These are phyloP conservation scores for Closterium sp. DNA, from an alignment of 139 green algal genomes.

Conservation along the genomic window DNA sequence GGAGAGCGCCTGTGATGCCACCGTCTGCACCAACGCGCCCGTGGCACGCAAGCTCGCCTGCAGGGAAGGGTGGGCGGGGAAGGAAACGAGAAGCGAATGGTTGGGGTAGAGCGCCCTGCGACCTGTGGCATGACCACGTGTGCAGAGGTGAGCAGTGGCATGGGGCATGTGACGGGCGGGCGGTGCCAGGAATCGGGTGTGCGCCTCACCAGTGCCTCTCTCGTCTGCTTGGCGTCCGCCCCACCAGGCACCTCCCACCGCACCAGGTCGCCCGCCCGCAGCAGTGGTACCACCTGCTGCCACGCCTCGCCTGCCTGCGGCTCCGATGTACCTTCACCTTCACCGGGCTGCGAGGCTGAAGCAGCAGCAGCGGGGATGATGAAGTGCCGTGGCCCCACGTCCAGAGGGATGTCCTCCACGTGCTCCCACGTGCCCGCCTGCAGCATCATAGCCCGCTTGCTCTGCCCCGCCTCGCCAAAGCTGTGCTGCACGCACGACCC, in stretches of 20 bases:
- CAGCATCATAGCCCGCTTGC: constrained; percentile 85
- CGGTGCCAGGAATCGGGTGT: too few relatives aligned
- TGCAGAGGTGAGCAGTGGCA: neutral
- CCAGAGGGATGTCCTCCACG: constrained; percentile 60
- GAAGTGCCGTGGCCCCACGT: constrained; percentile 76
- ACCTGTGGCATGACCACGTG: neutral
- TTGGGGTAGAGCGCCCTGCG: too few relatives aligned
- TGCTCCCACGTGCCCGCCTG: constrained; percentile 54
- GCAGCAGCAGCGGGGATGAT: constrained; percentile 14
- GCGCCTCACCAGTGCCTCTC: neutral
- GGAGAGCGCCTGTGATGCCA: neutral
- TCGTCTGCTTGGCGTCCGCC: neutral
- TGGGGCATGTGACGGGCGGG: neutral
- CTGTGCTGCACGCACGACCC: constrained; percentile 87
- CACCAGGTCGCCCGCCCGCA: constrained; percentile 5
- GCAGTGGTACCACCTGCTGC: neutral
- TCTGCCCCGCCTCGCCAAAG: constrained; percentile 71
- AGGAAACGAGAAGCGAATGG: neutral
- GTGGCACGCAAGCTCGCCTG: neutral
- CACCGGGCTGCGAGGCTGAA: neutral
- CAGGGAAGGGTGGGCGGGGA: neutral
- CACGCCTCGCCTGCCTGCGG: neutral
- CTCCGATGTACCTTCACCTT: neutral
- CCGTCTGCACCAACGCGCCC: neutral
- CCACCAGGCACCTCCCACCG: neutral